Base-by-base conservation (phyloP, 164 flowering plant genomes). In the Stephania yunnanensis region DNA sequence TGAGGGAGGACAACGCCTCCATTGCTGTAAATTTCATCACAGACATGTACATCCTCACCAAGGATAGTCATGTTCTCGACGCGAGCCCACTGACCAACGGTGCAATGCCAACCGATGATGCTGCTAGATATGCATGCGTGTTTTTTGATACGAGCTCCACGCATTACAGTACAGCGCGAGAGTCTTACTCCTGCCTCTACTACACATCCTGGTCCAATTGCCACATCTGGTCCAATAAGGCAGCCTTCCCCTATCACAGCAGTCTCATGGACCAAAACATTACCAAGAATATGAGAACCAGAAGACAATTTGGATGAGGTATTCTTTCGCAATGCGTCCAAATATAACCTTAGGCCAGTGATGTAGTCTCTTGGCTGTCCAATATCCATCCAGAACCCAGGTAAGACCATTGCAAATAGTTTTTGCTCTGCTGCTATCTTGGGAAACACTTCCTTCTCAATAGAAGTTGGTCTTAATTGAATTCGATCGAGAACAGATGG, bases 341-440 rank as follows among this genome's bases (percentile, higher is more conserved):
- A 83, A 79, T 95, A 95, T 67, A 95, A 89, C 80, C 95, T 86
- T 69, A 95, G 83, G 67, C 99, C 99, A 9, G 94, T 90, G 73
- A 95, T 91, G 87, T 93, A 93, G 71, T 95, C 99, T 76, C 85
- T 88, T 68, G 99, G 99, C 80, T 95, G 99, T 65, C 98, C 99
- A 75, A 93, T 88, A 87, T 95, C 99, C 99, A 95, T 95, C 98
- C 99, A 95, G 71, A 95, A 95, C 19, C 99, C 99, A 3, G 96
- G 98, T 64, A 95, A 77, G 76, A 95, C 97, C 99, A 95, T 95
- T 42, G 98, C 99, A 78, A 13, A 93, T 6, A 95, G 95, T 79
- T 88, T 86, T 36, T 84, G 75, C 74, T 89, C 97, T 7, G 89
- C 87, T 63, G 98, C 99, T 74, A 95, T 93, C 71, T 86, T 85